Base-by-base conservation (phyloP, 495 filamentous ascomycete species). In the Podospora pseudocomata region DNA sequence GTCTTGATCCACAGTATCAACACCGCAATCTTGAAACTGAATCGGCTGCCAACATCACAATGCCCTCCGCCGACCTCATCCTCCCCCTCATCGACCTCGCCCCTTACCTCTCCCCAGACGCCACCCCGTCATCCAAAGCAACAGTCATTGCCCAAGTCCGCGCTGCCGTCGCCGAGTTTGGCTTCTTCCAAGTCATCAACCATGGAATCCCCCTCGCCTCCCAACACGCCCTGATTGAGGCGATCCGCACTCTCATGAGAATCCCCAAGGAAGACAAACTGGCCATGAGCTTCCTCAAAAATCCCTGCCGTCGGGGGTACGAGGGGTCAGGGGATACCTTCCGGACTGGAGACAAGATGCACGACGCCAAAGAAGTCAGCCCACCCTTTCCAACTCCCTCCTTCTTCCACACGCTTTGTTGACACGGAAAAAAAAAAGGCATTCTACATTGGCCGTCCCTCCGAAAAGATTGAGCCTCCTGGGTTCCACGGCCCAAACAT, bases 121-220 rank as follows among this genome's bases (percentile, higher is more conserved):
- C 39, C 9, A 54, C 71, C 11, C 26, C 61, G 20, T 34, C 65
- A 58, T 23, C 65, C 7, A 65, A 68, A 58, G 55, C 56, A 5
- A 27, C 32, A n/a, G 74, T 81, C 32, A 71, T 81, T 28, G 70
- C 64, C n/a, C 61, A 74, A 27, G 76, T 83, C 9, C 67, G 73
- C 1, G 66, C 77, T 34, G 79, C 78, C 4, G 75, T 71, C 64
- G n/a, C n/a, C 2, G 57, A 65, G 18, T 77, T 82, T 70, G 83
- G 83, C n/a, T 86, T 85, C 70, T 83, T 86, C 72, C 82, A 84
- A 67, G 76, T 82, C 63, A 80, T 70, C 7, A 80, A 80, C 70
- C 84, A 86, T 65, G 79, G 80, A 59, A 74, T 86, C 1, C 75
- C 79, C 30, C 53, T 71, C 15, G 64, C 34, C 1, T 5, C 55